Base-by-base conservation (phyloP, 73 alveolate genomes). In the Effrenium voratum region DNA sequence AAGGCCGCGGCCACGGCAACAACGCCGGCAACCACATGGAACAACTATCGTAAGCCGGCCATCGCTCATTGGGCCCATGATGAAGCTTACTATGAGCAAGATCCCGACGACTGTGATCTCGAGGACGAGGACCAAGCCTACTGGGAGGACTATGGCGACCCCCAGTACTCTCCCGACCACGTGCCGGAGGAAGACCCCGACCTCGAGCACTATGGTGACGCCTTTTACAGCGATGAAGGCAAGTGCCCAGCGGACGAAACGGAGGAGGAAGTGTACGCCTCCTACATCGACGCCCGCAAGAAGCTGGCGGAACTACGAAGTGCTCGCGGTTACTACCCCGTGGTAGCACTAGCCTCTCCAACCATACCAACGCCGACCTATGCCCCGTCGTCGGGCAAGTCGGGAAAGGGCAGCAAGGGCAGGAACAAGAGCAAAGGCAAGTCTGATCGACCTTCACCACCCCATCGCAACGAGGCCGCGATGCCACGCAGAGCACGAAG, bases 221-320 rank as follows among this genome's bases (percentile, higher is more conserved):
- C 24, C 41, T 19, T 0, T 6, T 34, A 63, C 43, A 40, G 32
- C 41, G 43, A 5, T 15, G 76, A 19, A 2, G n/a, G n/a, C n/a
- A n/a, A n/a, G n/a, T n/a, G n/a, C n/a, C n/a, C n/a, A n/a, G n/a
- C n/a, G n/a, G n/a, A n/a, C n/a, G n/a, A n/a, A n/a, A n/a, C n/a
- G n/a, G n/a, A 46, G 46, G 93, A 84, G 52, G 93, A 84, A 28
- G 93, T 80, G 44, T 84, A 55, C 80, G 93, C 93, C 2, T 38
- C 93, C 82, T 86, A 86, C 83, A 0, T 86, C 70, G 94, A 86
- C 30, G 94, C 94, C 24, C 59, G 94, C 1, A 26, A 68, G 38
- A 49, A 41, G 38, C 49, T 86, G 28, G 94, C 94, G 0, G 44
- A 86, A 36, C 44, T 86, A 12, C 15, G 30, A 16, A 63, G 83